These are phyloP conservation scores for Hortaea sp. DNA, from an alignment of 2,329 filamentous ascomycete species.

Conservation along the genomic window DNA sequence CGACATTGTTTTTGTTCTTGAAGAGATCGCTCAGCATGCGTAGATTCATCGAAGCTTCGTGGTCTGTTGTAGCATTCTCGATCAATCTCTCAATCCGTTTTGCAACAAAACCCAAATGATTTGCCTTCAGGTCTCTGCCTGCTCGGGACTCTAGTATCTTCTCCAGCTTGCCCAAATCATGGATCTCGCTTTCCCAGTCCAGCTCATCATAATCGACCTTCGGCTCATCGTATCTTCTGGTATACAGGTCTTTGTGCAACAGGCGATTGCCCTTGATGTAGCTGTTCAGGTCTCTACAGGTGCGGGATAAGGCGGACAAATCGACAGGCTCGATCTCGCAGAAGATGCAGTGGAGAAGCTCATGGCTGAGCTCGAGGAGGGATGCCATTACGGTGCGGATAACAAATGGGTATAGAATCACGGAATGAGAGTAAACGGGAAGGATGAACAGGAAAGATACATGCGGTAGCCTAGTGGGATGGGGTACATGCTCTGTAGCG, in stretches of 20 bases:
- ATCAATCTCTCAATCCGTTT: conserved; percentile 16
- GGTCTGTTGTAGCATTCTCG: conserved; percentile 14
- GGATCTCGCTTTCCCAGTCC: conserved; percentile 29
- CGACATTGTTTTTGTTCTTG: conserved; percentile 40
- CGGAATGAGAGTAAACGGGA: too few relatives aligned
- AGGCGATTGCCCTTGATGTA: conserved; percentile 49
- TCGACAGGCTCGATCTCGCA: conserved; percentile 47
- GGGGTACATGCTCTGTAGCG: too few relatives aligned
- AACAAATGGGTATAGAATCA: background rate
- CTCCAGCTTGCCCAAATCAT: conserved; percentile 27
- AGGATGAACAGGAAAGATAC: too few relatives aligned
- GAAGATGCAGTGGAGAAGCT: conserved; percentile 55
- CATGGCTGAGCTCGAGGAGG: conserved; percentile 44
- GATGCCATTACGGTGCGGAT: conserved; percentile 21
- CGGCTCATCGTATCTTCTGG: conserved; percentile 30
- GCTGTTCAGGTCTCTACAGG: conserved; percentile 43
- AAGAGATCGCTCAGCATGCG: conserved; percentile 30
- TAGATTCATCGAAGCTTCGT: conserved; percentile 38
- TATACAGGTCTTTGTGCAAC: conserved; percentile 54
- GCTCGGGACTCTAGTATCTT: conserved; percentile 37
- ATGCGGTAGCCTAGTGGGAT: too few relatives aligned
- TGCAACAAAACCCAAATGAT: conserved; percentile 22
- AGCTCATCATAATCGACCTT: conserved; percentile 11
- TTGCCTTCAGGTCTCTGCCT: conserved; percentile 29
- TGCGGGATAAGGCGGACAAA: conserved; percentile 41